Conservation (phyloP, 139 green algal genomes). For the Tetraselmis chui region DNA sequence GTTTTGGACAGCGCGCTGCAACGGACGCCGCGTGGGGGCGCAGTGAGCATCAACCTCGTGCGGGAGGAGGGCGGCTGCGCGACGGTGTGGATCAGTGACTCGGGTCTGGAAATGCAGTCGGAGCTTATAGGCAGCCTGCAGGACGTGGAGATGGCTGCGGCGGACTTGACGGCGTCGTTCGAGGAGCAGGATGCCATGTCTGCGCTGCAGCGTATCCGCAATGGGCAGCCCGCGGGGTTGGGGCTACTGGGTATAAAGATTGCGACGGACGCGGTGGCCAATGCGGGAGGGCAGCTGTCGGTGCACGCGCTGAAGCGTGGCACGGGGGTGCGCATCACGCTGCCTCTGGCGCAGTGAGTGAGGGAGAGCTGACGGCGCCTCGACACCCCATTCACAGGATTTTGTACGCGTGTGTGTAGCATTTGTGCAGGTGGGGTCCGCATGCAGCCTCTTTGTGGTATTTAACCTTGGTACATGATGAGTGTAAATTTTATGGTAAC, state of each 20-base stretch:
- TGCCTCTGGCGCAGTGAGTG: neutral
- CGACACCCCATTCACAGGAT: no score
- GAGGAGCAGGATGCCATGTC: neutral
- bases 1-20: neutral
- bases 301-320: neutral
- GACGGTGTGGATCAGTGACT: neutral
- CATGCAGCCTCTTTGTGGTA: no score
- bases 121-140: neutral
- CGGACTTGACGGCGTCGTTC: neutral
- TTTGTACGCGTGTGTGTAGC: no score
- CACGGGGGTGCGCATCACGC: neutral
- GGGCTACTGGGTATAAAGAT: neutral
- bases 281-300: neutral
- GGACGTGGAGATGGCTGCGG: no score
- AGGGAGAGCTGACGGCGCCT: no score
- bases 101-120: neutral
- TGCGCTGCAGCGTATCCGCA: neutral
- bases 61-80: neutral
- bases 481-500: no score
- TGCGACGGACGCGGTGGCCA: neutral
- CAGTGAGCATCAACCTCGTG: neutral
- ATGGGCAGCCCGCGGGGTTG: neutral
- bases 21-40: neutral
- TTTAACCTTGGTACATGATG: no score
- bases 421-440: no score